Evolutionary conservation across 1,284 basidiomycete genomes (phyloP).

Genomic region (Ustilago sp.): DNA sequence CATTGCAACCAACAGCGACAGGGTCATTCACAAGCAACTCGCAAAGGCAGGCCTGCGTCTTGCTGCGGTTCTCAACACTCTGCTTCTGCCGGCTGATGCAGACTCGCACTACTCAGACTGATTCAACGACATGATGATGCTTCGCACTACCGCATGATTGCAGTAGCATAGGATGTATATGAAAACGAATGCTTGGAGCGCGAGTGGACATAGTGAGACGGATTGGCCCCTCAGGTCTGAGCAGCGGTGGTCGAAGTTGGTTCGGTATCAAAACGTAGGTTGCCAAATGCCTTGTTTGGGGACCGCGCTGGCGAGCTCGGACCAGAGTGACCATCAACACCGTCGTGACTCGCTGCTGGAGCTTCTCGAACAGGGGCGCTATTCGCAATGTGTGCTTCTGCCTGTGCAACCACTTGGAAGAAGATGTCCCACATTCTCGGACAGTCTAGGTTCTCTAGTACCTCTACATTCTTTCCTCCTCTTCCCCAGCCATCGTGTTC

Average conservation of each 20-base stretch:
- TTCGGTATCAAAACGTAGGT: constrained; percentile 24
- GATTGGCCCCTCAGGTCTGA: background rate
- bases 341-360: background rate
- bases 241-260: constrained; percentile 1
- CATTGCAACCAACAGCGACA: constrained; percentile 70
- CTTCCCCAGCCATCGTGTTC: constrained; percentile 54
- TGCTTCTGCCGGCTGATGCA: constrained; percentile 42
- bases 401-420: constrained; percentile 54
- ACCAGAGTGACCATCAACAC: constrained; percentile 9
- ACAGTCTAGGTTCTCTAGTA: constrained; percentile 59
- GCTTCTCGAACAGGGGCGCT: constrained; percentile 11
- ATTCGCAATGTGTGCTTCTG: constrained; percentile 42
- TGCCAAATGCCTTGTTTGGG: constrained; percentile 20
- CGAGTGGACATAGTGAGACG: background rate
- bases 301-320: constrained; percentile 21
- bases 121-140: background rate
- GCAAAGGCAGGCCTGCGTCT: constrained; percentile 84
- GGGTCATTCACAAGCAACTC: constrained; percentile 83
- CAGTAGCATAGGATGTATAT: background rate
- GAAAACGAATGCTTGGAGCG: background rate
- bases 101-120: background rate
- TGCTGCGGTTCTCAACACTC: constrained; percentile 81
- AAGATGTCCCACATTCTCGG: constrained; percentile 57
- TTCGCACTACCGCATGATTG: too few relatives aligned
- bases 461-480: constrained; percentile 58